A percentile compares a stretch with the other conserved stretches of the same genome.
Conservation (phyloP, 441 rosid species). For the Eruca vesicaria region DNA sequence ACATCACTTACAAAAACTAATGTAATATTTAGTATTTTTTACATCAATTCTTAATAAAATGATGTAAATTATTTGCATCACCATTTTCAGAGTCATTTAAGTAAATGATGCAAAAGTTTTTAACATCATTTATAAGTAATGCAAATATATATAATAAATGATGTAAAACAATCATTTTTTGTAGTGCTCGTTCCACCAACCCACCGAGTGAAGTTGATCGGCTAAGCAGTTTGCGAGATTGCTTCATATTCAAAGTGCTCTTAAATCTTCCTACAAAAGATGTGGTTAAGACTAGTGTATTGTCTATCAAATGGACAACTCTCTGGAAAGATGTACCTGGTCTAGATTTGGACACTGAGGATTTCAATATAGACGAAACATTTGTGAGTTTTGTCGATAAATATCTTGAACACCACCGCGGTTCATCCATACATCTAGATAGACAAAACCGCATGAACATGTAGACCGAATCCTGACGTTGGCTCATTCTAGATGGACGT, state of each 20-base stretch:
- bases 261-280: constrained; percentile 1
- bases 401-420: background rate
- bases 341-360: background rate
- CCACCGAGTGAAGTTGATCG: background rate
- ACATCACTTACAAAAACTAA: too few species aligned
- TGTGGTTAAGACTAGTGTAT: constrained; percentile 9
- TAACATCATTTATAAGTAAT: too few species aligned
- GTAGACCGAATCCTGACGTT: too few species aligned
- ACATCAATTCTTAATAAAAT: too few species aligned
- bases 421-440: background rate
- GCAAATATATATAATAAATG: too few species aligned
- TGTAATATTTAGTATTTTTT: too few species aligned
- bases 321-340: constrained; percentile 15
- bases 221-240: constrained; percentile 12
- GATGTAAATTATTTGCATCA: too few species aligned
- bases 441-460: too few species aligned
- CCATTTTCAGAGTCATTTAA: too few species aligned
- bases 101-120: too few species aligned
- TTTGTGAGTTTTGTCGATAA: constrained; percentile 7
- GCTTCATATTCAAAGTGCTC: background rate
- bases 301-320: constrained; percentile 19
- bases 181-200: background rate
- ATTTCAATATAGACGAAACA: background rate
- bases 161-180: too few species aligned
- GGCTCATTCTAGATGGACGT: too few species aligned